Evolutionary conservation across 2,329 filamentous ascomycete genomes (phyloP).

Genomic region (Zymoseptoria tritici): DNA sequence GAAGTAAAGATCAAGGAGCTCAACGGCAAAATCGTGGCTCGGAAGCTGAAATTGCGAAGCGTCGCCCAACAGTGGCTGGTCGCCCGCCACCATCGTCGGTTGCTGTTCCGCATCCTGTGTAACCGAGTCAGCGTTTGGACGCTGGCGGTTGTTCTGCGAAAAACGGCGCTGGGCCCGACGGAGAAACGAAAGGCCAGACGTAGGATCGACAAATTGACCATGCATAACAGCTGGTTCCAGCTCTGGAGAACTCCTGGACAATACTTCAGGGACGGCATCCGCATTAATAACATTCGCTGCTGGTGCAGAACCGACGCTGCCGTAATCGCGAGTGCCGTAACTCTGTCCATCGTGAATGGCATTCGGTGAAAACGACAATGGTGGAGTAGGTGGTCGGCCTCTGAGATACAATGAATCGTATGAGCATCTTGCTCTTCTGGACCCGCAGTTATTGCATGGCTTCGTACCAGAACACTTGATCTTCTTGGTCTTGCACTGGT

Average conservation of each 20-base stretch:
- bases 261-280: constrained; percentile 9
- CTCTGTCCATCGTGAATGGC: background rate
- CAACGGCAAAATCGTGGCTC: constrained; percentile 36
- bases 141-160: constrained; percentile 43
- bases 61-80: constrained; percentile 41
- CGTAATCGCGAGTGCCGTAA: background rate
- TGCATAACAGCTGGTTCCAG: constrained; percentile 44
- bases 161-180: constrained; percentile 62
- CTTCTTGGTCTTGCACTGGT: constrained; percentile 23
- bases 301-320: background rate
- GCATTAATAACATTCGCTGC: background rate
- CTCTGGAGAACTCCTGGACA: constrained; percentile 35
- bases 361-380: background rate
- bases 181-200: constrained; percentile 50
- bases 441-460: constrained; percentile 30
- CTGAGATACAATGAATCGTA: background rate
- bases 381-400: background rate
- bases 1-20: constrained; percentile 49
- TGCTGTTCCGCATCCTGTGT: constrained; percentile 31
- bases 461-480: constrained; percentile 31
- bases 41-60: constrained; percentile 27
- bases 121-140: constrained; percentile 13
- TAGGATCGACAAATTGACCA: constrained; percentile 50
- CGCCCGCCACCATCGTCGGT: constrained; percentile 43
- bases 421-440: background rate